Evolutionary conservation across 306 rosid genomes (phyloP), one percentile per base, ranked within the genome.

Genomic region (Cajanus cajan): DNA sequence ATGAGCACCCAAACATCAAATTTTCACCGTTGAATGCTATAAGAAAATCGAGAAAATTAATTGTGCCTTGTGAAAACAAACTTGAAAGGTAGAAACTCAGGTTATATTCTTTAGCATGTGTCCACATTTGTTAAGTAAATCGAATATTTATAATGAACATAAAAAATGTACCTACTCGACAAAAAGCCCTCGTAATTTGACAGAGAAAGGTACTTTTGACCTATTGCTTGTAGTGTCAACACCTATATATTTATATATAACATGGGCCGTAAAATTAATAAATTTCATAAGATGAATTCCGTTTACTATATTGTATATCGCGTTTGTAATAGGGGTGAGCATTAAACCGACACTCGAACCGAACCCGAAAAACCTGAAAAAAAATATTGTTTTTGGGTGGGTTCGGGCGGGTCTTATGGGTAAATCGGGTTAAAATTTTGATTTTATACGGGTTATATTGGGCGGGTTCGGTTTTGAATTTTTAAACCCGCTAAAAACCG

Each of bases 191-290:
- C 33, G 37, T 41, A 80, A 48, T 71, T 34, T 37, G 78, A 47
- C 44, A 36, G n/a, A 48, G 34, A 78, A 71, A 71, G 71, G 8
- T 80, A 71, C 66, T 80, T 71, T 80, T 80, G 83, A 80, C 83
- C 83, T 80, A 72, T 19, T 50, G 54, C 47, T 16, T 45, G 25
- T 61, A 71, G 78, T 63, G 73, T 37, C 79, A 80, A 62, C 9
- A 72, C 74, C 74, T 80, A 80, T 9, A 45, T 8, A 57, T 68
- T 28, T 28, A 28, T 28, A 28, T 28, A 28, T 28, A 28, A 28
- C 33, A 79, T 79, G 73, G 18, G 67, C 12, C 19, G 6, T 21
- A 37, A 65, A n/a, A n/a, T n/a, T n/a, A 65, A 16, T 18, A 18
- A 16, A 64, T 18, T 57, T 57, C 0, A 5, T 12, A 0, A 4